Evolutionary conservation across 1,284 basidiomycete species (phyloP).

Genomic region (Spongiforma sp.): DNA sequence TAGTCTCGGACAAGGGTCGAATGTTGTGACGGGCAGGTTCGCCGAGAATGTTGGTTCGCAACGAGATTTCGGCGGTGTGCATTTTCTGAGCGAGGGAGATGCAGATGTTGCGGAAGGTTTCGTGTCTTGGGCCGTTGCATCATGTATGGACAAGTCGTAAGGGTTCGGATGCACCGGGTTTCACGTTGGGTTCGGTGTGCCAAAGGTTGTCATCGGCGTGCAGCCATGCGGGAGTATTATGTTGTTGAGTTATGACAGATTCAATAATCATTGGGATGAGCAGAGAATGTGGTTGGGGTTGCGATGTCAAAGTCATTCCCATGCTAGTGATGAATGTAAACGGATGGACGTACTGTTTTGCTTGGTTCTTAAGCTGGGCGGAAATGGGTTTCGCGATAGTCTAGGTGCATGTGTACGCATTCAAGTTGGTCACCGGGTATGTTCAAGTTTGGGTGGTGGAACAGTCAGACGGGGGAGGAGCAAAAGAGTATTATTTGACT

Average conservation of each 20-base stretch:
- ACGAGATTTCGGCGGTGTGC: conserved; percentile 78
- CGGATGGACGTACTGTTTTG: conserved; percentile 64
- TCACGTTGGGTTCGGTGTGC: too few species aligned
- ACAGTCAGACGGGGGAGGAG: neutral
- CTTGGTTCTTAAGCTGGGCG: conserved; percentile 75
- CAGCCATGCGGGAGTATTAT: too few species aligned
- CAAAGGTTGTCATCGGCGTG: too few species aligned
- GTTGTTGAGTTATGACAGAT: too few species aligned
- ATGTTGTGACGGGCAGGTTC: conserved; percentile 74
- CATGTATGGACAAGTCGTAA: neutral
- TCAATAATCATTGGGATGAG: too few species aligned
- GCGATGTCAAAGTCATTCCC: neutral
- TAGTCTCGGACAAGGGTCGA: conserved; percentile 83
- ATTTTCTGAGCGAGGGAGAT: conserved; percentile 81
- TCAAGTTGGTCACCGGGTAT: too few species aligned
- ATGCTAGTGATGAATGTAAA: neutral
- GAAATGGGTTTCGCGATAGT: conserved; percentile 89
- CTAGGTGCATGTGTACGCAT: too few species aligned
- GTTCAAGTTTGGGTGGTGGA: too few species aligned
- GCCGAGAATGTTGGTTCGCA: conserved; percentile 82
- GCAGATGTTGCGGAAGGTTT: conserved; percentile 77
- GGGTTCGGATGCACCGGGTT: too few species aligned
- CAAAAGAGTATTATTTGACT: conserved; percentile 30
- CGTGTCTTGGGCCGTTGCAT: conserved; percentile 60
- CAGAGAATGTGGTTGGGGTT: neutral